Evolutionary conservation across 345 rosid species (phyloP).

Genomic region (Lepidium aucheri): DNA sequence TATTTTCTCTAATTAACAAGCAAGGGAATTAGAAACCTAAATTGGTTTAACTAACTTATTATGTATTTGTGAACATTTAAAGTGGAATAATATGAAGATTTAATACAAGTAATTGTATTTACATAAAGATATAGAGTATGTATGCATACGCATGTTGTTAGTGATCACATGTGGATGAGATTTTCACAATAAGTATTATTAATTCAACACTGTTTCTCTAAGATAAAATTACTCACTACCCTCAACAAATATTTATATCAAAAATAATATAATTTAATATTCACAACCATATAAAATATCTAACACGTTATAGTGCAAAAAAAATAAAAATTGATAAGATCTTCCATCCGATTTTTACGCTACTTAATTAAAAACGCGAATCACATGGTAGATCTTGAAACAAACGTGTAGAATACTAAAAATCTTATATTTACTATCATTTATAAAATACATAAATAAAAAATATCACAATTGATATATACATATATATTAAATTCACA

Average conservation of each 20-base stretch:
- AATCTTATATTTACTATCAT: not conserved
- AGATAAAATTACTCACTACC: not conserved
- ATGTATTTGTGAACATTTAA: not conserved
- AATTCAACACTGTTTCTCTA: not conserved
- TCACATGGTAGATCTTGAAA: conserved; percentile 16
- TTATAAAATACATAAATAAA: not conserved
- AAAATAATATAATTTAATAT: not conserved
- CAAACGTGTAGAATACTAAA: conserved; percentile 20
- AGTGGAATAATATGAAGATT: not conserved
- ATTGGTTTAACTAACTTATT: not conserved
- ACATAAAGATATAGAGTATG: not conserved
- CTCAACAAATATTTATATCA: not conserved
- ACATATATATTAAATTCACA: not conserved
- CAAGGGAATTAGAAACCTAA: not conserved
- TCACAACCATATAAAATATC: conserved; percentile 8
- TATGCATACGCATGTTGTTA: not conserved
- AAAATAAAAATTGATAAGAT: not conserved
- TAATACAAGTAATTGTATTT: no score
- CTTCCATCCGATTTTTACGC: conserved; percentile 17
- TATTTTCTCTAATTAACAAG: not conserved
- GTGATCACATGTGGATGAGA: conserved; percentile 1
- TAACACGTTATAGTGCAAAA: not conserved
- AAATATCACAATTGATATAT: not conserved
- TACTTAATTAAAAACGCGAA: conserved; percentile 14
- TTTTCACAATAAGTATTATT: not conserved